Percentiles rank a stretch among this genome's conserved stretches.
Evolutionary conservation across 805 yeast species (phyloP).

Genomic region (Candida rishiriensis): DNA sequence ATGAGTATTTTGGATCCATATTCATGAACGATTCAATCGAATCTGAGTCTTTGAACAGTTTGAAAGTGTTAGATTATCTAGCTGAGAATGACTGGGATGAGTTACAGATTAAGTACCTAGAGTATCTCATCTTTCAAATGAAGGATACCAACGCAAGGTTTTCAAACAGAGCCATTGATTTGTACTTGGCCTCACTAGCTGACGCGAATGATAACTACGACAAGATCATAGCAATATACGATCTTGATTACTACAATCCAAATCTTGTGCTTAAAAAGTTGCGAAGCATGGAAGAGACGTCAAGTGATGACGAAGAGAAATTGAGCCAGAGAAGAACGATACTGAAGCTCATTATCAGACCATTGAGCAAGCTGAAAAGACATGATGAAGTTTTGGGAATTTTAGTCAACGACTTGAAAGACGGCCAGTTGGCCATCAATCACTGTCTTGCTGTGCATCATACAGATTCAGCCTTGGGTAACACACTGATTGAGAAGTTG

Average conservation of each 20-base stretch:
- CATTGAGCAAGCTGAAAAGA: conserved; percentile 54
- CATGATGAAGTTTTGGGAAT: conserved; percentile 63
- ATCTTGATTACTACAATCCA: conserved; percentile 35
- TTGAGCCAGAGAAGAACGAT: conserved; percentile 4
- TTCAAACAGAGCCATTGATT: conserved; percentile 40
- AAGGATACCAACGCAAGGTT: conserved; percentile 33
- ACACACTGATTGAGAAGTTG: conserved; percentile 42
- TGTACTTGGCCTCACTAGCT: conserved; percentile 33
- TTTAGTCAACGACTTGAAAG: conserved; percentile 51
- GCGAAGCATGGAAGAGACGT: conserved; percentile 9
- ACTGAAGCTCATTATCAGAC: conserved; percentile 47
- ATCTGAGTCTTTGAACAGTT: conserved; percentile 52
- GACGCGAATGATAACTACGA: conserved; percentile 20
- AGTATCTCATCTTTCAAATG: conserved; percentile 42
- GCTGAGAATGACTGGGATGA: conserved; percentile 14
- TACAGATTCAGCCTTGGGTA: conserved; percentile 35
- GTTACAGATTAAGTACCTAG: conserved; percentile 45
- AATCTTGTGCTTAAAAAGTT: conserved; percentile 25
- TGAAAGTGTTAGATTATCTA: conserved; percentile 52
- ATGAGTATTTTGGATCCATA: conserved; percentile 38
- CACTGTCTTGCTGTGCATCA: conserved; percentile 52
- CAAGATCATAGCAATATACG: conserved; percentile 34
- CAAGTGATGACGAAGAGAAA: conserved; percentile 4
- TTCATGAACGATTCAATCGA: conserved; percentile 64
- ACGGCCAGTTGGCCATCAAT: conserved; percentile 51